Conservation (phyloP, 2,329 filamentous ascomycete genomes). For the Epichloe baconii region DNA sequence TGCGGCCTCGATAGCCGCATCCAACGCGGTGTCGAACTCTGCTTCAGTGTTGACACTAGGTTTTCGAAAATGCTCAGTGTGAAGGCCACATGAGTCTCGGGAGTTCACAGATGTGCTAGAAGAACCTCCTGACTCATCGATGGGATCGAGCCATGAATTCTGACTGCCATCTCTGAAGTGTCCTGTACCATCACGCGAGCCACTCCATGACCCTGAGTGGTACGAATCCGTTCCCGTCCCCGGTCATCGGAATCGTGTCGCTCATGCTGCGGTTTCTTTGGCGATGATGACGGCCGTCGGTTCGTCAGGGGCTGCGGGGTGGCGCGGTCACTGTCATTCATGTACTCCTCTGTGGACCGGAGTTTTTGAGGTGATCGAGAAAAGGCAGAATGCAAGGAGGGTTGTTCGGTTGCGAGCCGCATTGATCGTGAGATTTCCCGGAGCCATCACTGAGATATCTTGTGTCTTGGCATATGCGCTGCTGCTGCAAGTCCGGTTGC, state of each 20-base stretch:
- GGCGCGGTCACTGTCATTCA: constrained; percentile 45
- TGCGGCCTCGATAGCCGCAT: constrained; percentile 89
- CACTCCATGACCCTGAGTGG: constrained; percentile 11
- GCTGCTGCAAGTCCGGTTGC: constrained; percentile 9
- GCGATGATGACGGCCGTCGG: constrained; percentile 38
- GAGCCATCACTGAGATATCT: constrained; percentile 12
- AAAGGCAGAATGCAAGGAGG: constrained; percentile 39
- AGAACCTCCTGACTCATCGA: constrained; percentile 78
- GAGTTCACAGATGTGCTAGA: constrained; percentile 67
- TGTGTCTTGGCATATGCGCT: constrained; percentile 11
- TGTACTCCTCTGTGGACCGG: constrained; percentile 17
- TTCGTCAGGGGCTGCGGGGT: constrained; percentile 63
- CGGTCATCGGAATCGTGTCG: constrained; percentile 6
- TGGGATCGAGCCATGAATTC: constrained; percentile 88
- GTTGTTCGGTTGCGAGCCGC: constrained; percentile 2
- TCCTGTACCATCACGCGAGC: constrained; percentile 11
- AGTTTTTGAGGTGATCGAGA: constrained; percentile 31
- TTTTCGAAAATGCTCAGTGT: constrained; percentile 56
- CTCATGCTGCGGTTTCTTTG: constrained; percentile 13
- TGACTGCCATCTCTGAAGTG: constrained; percentile 52
- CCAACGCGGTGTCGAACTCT: constrained; percentile 86
- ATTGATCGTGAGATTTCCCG: constrained; percentile 12
- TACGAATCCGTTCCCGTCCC: constrained; percentile 3
- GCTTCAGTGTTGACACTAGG: constrained; percentile 65
- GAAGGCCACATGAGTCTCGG: constrained; percentile 56